Conservation (phyloP, 1,284 basidiomycete species). For the Amylostereum areolatum region DNA sequence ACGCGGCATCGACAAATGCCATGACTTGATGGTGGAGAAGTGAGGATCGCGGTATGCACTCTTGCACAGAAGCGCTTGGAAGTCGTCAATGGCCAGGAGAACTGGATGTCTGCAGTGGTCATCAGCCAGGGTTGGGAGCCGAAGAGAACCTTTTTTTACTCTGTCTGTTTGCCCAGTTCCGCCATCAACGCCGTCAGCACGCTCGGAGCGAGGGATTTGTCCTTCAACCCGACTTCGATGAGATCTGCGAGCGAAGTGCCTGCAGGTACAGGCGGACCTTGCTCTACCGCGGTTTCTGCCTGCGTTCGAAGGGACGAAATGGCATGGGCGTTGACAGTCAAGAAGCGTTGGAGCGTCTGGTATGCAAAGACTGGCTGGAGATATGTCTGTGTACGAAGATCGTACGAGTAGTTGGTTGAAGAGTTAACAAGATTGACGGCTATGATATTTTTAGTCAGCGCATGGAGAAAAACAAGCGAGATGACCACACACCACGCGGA, state of each 20-base stretch:
- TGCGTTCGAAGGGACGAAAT: constrained; percentile 35
- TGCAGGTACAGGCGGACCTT: constrained; percentile 35
- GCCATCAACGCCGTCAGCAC: constrained; percentile 64
- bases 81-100: constrained; percentile 82
- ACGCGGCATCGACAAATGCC: constrained; percentile 79
- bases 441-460: constrained; percentile 15
- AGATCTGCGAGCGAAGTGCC: constrained; percentile 54
- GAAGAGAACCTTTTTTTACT: constrained; percentile 29
- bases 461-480: background rate
- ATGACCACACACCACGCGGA: constrained; percentile 56
- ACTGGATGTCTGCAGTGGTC: constrained; percentile 52
- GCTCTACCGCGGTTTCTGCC: constrained; percentile 39
- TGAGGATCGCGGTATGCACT: constrained; percentile 78
- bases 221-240: constrained; percentile 53
- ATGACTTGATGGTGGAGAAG: constrained; percentile 66
- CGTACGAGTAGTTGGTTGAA: constrained; percentile 71
- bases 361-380: constrained; percentile 66
- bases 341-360: constrained; percentile 54
- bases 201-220: constrained; percentile 49
- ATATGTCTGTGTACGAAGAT: constrained; percentile 72
- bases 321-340: constrained; percentile 45
- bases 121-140: too few species aligned
- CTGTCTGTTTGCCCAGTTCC: constrained; percentile 62
- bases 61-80: constrained; percentile 74
- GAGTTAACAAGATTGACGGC: constrained; percentile 77